Base-by-base conservation (phyloP, 768 basidiomycete genomes). In the Phaeotremella fagi region DNA sequence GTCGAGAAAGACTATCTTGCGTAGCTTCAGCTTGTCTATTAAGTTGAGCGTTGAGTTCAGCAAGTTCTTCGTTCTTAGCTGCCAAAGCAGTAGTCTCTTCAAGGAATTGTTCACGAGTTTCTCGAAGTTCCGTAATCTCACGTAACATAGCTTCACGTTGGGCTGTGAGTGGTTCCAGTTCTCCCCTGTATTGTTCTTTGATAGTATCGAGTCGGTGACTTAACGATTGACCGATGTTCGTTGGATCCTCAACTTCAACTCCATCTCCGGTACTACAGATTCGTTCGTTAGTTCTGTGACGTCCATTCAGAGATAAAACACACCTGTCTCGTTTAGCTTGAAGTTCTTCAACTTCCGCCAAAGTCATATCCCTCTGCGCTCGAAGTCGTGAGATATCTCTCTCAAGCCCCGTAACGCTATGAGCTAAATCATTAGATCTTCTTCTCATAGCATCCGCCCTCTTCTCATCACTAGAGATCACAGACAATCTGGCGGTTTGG, bases 321-420 rank as follows among this genome's bases (percentile, higher is more conserved):
- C 62, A 91, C 90, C 81, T 83, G 69, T 83, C 87, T 15, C 64
- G 44, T 0, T 81, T 81, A 18, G 81, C 82, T 18, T 83, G 81
- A 28, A 99, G 79, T 75, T 97, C 91, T 68, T 94, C 91, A 31
- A 98, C 83, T 73, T 99, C 94, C 0, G 90, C 91, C 52, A 97
- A 75, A 11, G 88, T 82, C 77, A 98, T 82, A 64, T 98, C 95
- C 26, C 94, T 80, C 72, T 99, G 88, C 0, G 84, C 88, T 68
- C 83, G 86, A 49, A 99, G 78, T 62, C 85, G 86, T 6, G 90
- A 89, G 5, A 98, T 77, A 66, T 94, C 86, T 42, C 82, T 82
- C 76, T 92, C 91, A 45, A 98, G 79, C 4, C 80, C 83, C 45
- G 82, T 81, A 36, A 99, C 78, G 61, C 80, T 88, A 55, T 83